These are phyloP conservation scores for Quercus ilex DNA, from an alignment of 306 rosid genomes.

Conservation along the genomic window DNA sequence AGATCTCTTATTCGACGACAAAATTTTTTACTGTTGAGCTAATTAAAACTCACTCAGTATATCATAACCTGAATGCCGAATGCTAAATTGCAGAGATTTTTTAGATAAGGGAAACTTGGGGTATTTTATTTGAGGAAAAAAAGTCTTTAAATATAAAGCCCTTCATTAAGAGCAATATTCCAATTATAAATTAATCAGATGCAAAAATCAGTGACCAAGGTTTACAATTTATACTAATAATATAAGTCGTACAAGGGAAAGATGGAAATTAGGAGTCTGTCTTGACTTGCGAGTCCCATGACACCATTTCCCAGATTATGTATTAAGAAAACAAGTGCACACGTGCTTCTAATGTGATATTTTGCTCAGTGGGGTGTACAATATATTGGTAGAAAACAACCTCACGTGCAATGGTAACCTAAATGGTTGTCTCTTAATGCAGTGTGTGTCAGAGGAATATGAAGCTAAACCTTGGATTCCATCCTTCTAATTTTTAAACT, in stretches of 20 bases:
- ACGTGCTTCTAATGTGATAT: conserved; percentile 43
- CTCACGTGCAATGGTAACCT: conserved; percentile 64
- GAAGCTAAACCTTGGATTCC: conserved; percentile 69
- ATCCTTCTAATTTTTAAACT: conserved; percentile 35
- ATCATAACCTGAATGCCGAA: too few relatives aligned
- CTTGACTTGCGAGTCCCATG: conserved; percentile 22
- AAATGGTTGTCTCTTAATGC: conserved; percentile 47
- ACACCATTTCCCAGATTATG: conserved; percentile 20
- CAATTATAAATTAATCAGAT: background rate
- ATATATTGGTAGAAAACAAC: conserved; percentile 16
- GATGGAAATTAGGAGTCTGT: background rate
- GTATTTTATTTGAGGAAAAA: too few relatives aligned
- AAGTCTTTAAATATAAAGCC: background rate
- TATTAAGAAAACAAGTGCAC: conserved; percentile 40
- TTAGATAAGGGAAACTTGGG: too few relatives aligned
- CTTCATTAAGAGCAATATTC: background rate
- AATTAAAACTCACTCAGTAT: accelerated
- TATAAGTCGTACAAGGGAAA: background rate
- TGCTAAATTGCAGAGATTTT: too few relatives aligned
- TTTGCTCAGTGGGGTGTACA: conserved; percentile 36
- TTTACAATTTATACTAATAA: background rate
- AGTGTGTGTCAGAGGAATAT: conserved; percentile 51
- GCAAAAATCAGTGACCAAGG: conserved; percentile 2
- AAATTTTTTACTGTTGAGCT: accelerated
- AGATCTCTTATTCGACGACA: too few relatives aligned